Conservation (phyloP, 1,284 basidiomycete genomes). For the Apiotrichum akiyoshidainum region DNA sequence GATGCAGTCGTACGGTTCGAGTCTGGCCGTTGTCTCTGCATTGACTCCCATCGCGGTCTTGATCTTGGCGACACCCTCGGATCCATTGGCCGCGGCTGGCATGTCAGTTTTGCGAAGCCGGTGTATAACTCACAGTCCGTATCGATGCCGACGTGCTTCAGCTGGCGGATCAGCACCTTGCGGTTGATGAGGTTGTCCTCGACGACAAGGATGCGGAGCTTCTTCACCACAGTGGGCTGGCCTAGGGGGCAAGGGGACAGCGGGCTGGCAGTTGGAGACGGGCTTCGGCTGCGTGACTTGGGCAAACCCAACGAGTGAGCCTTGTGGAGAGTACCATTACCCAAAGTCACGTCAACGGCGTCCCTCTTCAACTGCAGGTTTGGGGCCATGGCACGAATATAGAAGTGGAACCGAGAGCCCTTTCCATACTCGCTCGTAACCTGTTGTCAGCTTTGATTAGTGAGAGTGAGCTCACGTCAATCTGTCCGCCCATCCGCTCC, state of each 20-base stretch:
- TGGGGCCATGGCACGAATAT: too few species aligned
- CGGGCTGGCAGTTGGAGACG: too few species aligned
- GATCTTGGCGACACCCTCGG: constrained; percentile 49
- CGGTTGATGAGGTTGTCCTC: constrained; percentile 50
- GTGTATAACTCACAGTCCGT: constrained; percentile 20
- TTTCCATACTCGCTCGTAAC: constrained; percentile 25
- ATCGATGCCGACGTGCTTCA: constrained; percentile 35
- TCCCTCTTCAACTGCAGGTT: too few species aligned
- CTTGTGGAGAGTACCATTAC: too few species aligned
- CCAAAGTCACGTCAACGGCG: too few species aligned
- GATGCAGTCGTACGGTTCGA: constrained; percentile 34
- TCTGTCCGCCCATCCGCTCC: constrained; percentile 31
- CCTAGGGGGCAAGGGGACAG: too few species aligned
- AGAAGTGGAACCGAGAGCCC: constrained; percentile 51
- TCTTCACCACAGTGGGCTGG: too few species aligned
- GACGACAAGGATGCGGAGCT: constrained; percentile 22
- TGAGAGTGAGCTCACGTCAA: constrained; percentile 13
- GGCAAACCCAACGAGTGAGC: too few species aligned
- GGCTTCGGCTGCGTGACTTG: too few species aligned
- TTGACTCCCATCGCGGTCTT: constrained; percentile 19
- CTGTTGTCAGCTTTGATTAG: neutral
- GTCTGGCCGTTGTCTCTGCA: neutral
- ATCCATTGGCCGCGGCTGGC: constrained; percentile 41
- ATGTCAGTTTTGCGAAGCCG: too few species aligned
- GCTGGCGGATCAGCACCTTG: constrained; percentile 44